Percentiles rank a stretch among this genome's conserved stretches.
These are phyloP conservation scores for Puccinia hordei DNA, from an alignment of 1,284 basidiomycete genomes.

Conservation along the genomic window DNA sequence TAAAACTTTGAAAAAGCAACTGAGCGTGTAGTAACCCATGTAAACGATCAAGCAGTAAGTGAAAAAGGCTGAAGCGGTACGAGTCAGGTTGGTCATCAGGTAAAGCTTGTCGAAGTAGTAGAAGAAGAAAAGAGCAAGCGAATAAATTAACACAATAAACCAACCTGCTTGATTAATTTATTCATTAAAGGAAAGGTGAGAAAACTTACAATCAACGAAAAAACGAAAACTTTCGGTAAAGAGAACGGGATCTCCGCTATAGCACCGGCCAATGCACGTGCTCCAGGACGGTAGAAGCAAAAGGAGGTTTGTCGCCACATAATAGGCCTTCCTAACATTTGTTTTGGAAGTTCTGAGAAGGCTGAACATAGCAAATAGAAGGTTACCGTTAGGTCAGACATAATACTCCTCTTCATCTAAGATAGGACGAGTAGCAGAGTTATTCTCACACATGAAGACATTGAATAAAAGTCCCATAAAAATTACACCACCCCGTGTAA, in stretches of 20 bases:
- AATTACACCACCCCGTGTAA: slow-evolving; percentile 81
- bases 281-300: slow-evolving; percentile 77
- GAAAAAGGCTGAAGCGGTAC: slow-evolving; percentile 63
- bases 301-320: slow-evolving; percentile 68
- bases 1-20: slow-evolving; percentile 62
- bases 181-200: not conserved
- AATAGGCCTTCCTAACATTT: slow-evolving; percentile 68
- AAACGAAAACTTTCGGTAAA: slow-evolving; percentile 52
- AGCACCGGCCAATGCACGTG: slow-evolving; percentile 68
- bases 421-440: not conserved
- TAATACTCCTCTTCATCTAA: not conserved
- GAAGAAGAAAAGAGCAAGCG: not conserved
- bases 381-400: not conserved
- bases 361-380: slow-evolving; percentile 64
- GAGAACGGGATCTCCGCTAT: slow-evolving; percentile 63
- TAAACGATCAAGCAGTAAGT: slow-evolving; percentile 59
- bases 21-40: slow-evolving; percentile 52
- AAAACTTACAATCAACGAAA: slow-evolving; percentile 51
- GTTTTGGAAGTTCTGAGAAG: slow-evolving; percentile 62
- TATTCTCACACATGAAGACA: slow-evolving; percentile 42
- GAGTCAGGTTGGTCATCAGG: slow-evolving; percentile 61
- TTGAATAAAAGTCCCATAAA: slow-evolving; percentile 64
- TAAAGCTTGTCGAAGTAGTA: slow-evolving; percentile 48
- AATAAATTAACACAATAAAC: not conserved
- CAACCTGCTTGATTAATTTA: not conserved